Percentiles rank a stretch among this genome's conserved stretches.
Evolutionary conservation across 129 eudicot species (phyloP).

Genomic region (Lactuca saligna): DNA sequence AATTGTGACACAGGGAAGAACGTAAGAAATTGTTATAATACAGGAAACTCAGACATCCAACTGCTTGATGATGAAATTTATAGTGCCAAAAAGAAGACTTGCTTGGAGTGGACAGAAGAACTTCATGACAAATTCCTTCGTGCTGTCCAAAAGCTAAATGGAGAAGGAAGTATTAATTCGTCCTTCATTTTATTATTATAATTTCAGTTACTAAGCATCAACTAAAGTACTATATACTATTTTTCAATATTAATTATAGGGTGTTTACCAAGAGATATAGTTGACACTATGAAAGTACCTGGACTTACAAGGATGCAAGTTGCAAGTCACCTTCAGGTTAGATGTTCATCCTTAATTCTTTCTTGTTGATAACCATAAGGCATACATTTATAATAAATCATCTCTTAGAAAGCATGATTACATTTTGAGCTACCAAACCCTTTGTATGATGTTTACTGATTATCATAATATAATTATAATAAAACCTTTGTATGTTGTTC

Average conservation of each 20-base stretch:
- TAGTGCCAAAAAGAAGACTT: background rate
- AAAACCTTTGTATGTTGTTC: background rate
- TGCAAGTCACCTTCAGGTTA: conserved; percentile 49
- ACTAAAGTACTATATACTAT: background rate
- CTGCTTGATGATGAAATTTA: background rate
- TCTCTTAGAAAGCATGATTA: background rate
- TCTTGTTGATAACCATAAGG: background rate
- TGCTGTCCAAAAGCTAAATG: conserved; percentile 3
- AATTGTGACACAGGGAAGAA: background rate
- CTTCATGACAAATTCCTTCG: conserved; percentile 22
- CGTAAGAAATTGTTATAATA: background rate
- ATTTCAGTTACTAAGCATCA: background rate
- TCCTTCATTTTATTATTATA: background rate
- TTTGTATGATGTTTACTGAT: background rate
- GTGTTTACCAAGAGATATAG: conserved; percentile 33
- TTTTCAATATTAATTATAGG: conserved; percentile 7
- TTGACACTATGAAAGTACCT: conserved; percentile 33
- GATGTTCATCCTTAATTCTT: background rate
- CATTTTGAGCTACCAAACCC: too few species aligned
- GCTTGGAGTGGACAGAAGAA: conserved; percentile 26
- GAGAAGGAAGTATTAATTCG: conserved; percentile 27
- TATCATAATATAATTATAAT: background rate
- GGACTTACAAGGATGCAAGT: conserved; percentile 45
- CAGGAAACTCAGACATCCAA: background rate
- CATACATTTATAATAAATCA: background rate